A percentile compares a stretch with the other conserved stretches of the same genome.
Conservation (phyloP, 257 asterid species). For the Solanum bulbocastanum region DNA sequence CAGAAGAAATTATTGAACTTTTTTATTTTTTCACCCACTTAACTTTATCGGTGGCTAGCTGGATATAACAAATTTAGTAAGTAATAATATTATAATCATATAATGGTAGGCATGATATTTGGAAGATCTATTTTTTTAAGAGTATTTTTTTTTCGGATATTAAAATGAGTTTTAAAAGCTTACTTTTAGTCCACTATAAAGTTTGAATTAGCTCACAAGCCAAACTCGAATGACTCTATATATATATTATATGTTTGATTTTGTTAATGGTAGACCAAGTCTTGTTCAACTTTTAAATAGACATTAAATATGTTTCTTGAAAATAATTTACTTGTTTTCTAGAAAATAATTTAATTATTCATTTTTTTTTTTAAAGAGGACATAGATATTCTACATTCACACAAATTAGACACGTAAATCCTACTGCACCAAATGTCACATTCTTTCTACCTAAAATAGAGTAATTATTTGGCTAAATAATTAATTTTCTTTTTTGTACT, state of each 20-base stretch:
- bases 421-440: not conserved
- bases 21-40: not conserved
- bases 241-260: not conserved
- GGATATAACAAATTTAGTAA: not conserved
- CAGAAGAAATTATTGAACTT: not conserved
- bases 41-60: not conserved
- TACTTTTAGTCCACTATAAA: not conserved
- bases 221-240: not conserved
- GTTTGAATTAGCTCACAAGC: not conserved
- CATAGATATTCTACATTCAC: not conserved
- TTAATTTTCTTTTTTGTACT: not conserved
- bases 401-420: not conserved
- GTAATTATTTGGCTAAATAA: not conserved
- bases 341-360: not conserved
- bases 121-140: not conserved
- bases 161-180: not conserved
- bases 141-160: not conserved
- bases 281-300: not conserved
- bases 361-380: not conserved
- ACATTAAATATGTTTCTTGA: not conserved
- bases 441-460: not conserved
- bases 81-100: not conserved
- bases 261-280: not conserved
- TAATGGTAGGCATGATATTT: not conserved
- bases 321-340: not conserved